Base-by-base conservation (phyloP, 495 filamentous ascomycete genomes). In the Friedmanniomyces simplex region DNA sequence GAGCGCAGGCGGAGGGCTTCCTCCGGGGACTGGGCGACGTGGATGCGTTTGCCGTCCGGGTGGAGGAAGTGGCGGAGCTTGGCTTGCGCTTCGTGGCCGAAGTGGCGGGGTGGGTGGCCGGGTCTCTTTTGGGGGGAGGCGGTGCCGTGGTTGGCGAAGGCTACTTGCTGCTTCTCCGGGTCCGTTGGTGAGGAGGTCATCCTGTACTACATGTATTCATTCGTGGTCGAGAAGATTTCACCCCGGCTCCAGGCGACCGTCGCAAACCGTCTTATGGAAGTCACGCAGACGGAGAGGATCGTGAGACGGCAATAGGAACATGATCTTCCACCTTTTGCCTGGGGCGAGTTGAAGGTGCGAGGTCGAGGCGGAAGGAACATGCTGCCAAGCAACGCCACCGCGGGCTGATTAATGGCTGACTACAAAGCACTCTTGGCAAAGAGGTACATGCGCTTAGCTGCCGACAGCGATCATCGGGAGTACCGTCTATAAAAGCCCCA, bases 31-130 rank as follows among this genome's bases (percentile, higher is more conserved):
- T 68, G 62, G 11, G 79, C 78, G 32, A 82, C 76, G 55, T 82
- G 76, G 0, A 82, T 72, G 55, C 74, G 68, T 42, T 72, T 65
- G n/a, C 79, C 79, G 67, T 77, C 68, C 11, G 79, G 78, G 22
- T 72, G 73, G 1, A 77, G 54, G 56, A 82, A 77, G 45, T 79
- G 76, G 16, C 73, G 65, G 13, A 77, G 16, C 21, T 37, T 42
- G 8, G 36, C 22, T 16, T 43, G 24, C 1, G 55, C 55, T 18
- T 39, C 20, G n/a, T 50, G 16, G 32, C 47, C 41, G 26, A n/a
- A 43, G 32, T 58, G 45, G 7, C 41, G 55, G 13, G 55, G 54
- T 32, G 54, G 45, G 46, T 54, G 51, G 8, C 20, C n/a, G 3
- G 51, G 51, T 32, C 16, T 4, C 8, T 32, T 52, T 14, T 34